Base-by-base conservation (phyloP, 2,329 filamentous ascomycete species). In the Xylariaceae sp. region DNA sequence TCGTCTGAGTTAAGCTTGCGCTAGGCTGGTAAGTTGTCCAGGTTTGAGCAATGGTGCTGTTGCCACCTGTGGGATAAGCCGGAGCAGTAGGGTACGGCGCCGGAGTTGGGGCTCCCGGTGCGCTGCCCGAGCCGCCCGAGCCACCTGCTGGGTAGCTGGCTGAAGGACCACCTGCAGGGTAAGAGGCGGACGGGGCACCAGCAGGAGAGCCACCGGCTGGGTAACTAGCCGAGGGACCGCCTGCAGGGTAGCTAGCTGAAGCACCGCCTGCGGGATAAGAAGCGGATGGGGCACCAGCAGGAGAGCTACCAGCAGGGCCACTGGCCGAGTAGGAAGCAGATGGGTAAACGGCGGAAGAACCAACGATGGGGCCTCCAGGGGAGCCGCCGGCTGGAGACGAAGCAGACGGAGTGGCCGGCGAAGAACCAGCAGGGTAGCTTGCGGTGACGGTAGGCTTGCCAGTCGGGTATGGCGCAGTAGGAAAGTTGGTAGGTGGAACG, bases 401-500 rank as follows among this genome's bases (percentile, higher is more conserved):
- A 3, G 35, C 8, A n/a, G 29, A 39, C 1, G 52, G 37, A n/a
- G 41, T 45, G 29, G 52, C 39, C 35, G 53, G 35, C 3, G 40
- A 15, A 27, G 42, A 24, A 16, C 35, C 39, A 18, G 33, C 15
- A 15, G 55, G 46, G 30, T 51, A 51, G 45, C 46, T 53, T 13
- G 53, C 26, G 15, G 36, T 32, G 35, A 37, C 40, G 32, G 51
- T 46, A 15, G 60, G 40, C 33, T 60, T 51, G 20, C 37, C 54
- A 41, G 57, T 58, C 33, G 60, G 48, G 46, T 47, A 56, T 8
- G 60, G 58, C 9, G 56, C 35, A 5, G 50, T 51, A 9, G 55
- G 50, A 30, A 58, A 20, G 16, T 27, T 13, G 4, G 64, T 43
- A 21, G 66, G 65, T 21, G 67, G 60, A 37, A 59, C 60, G 51